Evolutionary conservation across 2,329 filamentous ascomycete genomes (phyloP).

Genomic region (Pezicula radicicola): DNA sequence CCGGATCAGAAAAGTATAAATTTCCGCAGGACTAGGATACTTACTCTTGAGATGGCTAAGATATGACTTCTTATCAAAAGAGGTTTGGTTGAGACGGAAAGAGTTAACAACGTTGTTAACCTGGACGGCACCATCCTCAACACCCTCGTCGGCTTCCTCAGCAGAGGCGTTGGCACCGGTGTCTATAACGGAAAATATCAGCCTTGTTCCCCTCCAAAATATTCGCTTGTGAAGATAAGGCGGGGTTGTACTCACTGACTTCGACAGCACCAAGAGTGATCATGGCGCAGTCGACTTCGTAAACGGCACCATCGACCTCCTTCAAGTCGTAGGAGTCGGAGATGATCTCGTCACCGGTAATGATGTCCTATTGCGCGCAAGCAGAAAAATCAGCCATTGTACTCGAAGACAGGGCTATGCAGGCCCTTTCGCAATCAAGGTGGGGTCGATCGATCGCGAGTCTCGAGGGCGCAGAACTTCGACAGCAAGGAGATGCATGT

Average conservation of each 20-base stretch:
- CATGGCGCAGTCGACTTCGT: conserved; percentile 90
- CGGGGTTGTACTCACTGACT: conserved; percentile 52
- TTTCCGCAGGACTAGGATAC: conserved; percentile 18
- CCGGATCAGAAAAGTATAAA: conserved; percentile 6
- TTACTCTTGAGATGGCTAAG: conserved; percentile 81
- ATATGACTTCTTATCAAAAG: conserved; percentile 87
- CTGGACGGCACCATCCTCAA: conserved; percentile 67
- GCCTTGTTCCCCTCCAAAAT: not conserved
- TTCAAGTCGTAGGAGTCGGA: conserved; percentile 90
- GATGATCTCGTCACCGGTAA: conserved; percentile 93
- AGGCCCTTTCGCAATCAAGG: not conserved
- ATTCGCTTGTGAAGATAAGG: not conserved
- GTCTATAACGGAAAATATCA: conserved; percentile 45
- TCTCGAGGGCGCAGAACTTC: no score
- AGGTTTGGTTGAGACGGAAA: conserved; percentile 80
- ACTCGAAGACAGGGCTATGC: not conserved
- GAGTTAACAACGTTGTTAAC: conserved; percentile 94
- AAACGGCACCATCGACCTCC: conserved; percentile 74
- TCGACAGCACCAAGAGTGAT: conserved; percentile 74
- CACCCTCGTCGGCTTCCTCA: conserved; percentile 76
- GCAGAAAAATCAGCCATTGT: conserved; percentile 7
- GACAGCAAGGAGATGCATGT: not conserved
- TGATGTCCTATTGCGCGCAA: conserved; percentile 63
- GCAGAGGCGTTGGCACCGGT: conserved; percentile 96
- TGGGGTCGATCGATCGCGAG: not conserved